Evolutionary conservation across 1,284 basidiomycete genomes (phyloP).

Genomic region (Malassezia obtusa): DNA sequence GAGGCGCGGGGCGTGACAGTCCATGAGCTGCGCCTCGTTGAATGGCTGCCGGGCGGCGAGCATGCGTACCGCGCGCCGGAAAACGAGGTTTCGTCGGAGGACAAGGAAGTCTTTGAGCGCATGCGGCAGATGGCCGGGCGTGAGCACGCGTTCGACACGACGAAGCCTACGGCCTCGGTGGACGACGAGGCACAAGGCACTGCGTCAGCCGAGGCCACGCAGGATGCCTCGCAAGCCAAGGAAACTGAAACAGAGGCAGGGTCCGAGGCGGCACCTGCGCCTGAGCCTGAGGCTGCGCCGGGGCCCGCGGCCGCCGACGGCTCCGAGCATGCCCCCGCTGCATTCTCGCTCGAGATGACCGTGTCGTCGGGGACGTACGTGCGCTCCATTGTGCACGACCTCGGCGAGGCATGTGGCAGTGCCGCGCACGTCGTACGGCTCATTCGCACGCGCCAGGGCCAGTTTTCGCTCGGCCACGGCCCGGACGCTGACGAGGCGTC

Average conservation of each 20-base stretch:
- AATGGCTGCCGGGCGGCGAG: conserved; percentile 30
- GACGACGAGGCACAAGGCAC: conserved; percentile 19
- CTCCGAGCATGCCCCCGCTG: neutral
- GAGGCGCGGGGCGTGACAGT: conserved; percentile 75
- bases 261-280: no score
- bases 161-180: conserved; percentile 9
- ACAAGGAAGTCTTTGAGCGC: conserved; percentile 30
- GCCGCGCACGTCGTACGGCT: conserved; percentile 44
- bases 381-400: conserved; percentile 44
- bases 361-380: conserved; percentile 47
- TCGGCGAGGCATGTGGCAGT: conserved; percentile 28
- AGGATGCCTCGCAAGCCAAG: neutral
- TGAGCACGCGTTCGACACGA: conserved; percentile 13
- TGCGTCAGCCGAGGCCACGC: neutral
- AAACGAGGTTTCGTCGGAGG: conserved; percentile 30
- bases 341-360: conserved; percentile 34
- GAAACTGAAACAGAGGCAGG: neutral
- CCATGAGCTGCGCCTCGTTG: conserved; percentile 61
- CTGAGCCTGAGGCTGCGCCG: no score
- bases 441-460: conserved; percentile 39
- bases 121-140: conserved; percentile 33
- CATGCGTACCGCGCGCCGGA: conserved; percentile 34
- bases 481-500: neutral
- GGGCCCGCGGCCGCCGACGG: no score
- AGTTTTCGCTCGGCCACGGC: conserved; percentile 26